phyloP scores from a whole-genome alignment of 208 protist species.

The Trypanosoma platydactyli region DNA sequence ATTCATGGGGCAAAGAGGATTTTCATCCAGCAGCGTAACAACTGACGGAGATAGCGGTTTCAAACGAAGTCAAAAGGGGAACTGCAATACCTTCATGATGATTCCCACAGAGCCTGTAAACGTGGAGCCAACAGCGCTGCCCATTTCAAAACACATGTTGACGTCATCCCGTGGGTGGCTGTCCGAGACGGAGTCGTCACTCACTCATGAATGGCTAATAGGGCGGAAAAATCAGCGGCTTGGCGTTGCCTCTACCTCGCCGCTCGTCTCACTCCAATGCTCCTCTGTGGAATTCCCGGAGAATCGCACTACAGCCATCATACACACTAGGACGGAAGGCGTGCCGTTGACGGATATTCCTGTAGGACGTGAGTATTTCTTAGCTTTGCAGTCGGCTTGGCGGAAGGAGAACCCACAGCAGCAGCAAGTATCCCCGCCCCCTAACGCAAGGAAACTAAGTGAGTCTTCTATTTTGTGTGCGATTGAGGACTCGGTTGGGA shows the following conservation, averaged over 20 bases:
- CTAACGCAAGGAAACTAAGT: conserved; percentile 41
- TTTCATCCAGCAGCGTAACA: neutral
- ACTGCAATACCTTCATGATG: too few relatives aligned
- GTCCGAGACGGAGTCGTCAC: conserved; percentile 31
- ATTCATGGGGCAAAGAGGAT: conserved; percentile 20
- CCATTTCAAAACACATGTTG: neutral
- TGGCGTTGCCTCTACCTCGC: conserved; percentile 17
- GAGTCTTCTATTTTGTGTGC: conserved; percentile 45
- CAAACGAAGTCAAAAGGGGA: neutral
- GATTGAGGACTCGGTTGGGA: conserved; percentile 35
- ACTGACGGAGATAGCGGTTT: neutral
- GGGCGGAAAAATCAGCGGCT: neutral
- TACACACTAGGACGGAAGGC: conserved; percentile 13
- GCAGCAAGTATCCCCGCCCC: conserved; percentile 23
- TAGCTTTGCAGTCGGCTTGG: conserved; percentile 49
- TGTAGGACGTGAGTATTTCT: conserved; percentile 56
- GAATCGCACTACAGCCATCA: conserved; percentile 41
- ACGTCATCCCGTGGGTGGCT: conserved; percentile 24
- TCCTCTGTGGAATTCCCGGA: conserved; percentile 27
- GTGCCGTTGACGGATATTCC: conserved; percentile 24
- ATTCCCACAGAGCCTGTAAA: neutral
- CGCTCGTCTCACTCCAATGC: conserved; percentile 27
- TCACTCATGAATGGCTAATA: conserved; percentile 24
- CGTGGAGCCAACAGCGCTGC: conserved; percentile 5
- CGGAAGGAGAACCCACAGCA: neutral